These are phyloP conservation scores for Tephrocybe sp. DNA, from an alignment of 768 basidiomycete genomes.

Conservation along the genomic window DNA sequence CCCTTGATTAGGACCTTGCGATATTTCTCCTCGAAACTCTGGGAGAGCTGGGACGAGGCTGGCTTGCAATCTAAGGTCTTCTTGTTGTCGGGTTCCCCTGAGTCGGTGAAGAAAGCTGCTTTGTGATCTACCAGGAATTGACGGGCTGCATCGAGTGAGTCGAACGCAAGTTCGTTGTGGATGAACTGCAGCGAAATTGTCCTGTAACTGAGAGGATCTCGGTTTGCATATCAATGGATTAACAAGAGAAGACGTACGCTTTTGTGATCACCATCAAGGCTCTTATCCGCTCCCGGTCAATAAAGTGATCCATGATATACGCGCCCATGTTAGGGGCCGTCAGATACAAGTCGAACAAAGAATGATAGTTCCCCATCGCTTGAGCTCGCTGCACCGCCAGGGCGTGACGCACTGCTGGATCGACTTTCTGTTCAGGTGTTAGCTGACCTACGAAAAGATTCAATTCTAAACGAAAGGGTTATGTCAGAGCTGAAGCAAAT, in stretches of 20 bases:
- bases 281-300: constrained; percentile 84
- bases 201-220: constrained; percentile 62
- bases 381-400: constrained; percentile 86
- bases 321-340: constrained; percentile 95
- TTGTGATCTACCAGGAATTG: constrained; percentile 72
- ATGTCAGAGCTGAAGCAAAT: not conserved
- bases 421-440: constrained; percentile 85
- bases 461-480: constrained; percentile 59
- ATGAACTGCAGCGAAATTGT: constrained; percentile 78
- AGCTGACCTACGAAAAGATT: constrained; percentile 98
- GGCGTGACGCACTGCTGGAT: constrained; percentile 83
- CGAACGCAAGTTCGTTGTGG: constrained; percentile 82
- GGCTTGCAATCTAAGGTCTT: constrained; percentile 74
- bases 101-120: constrained; percentile 66
- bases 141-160: constrained; percentile 57
- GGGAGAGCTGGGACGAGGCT: constrained; percentile 53
- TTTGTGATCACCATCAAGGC: constrained; percentile 90
- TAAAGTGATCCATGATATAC: constrained; percentile 99
- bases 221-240: not conserved
- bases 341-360: constrained; percentile 82
- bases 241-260: constrained; percentile 61
- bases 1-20: constrained; percentile 90
- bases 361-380: constrained; percentile 92
- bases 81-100: constrained; percentile 57
- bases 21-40: constrained; percentile 78